Evolutionary conservation across 2,329 filamentous ascomycete genomes (phyloP).

Genomic region (Exophiala sideris): DNA sequence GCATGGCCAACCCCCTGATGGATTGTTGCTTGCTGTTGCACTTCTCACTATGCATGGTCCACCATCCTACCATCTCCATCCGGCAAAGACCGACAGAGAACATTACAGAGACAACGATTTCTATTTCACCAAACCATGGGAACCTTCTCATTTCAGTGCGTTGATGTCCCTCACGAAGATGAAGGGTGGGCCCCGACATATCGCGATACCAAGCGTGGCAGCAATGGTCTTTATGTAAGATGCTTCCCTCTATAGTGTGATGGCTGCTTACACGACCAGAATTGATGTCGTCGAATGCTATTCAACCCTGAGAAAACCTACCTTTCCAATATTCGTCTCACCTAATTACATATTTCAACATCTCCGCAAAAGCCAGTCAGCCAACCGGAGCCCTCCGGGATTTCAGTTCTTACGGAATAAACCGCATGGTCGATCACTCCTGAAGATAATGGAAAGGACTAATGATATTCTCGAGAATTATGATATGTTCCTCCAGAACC

Average conservation of each 20-base stretch:
- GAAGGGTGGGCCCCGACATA: background rate
- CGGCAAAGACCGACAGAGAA: background rate
- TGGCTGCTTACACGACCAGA: background rate
- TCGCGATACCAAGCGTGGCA: background rate
- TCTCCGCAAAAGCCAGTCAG: background rate
- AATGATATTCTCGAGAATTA: background rate
- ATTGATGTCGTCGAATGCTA: background rate
- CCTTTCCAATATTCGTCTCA: background rate
- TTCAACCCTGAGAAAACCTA: slow-evolving; percentile 1
- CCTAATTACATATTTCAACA: background rate
- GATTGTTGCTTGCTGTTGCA: background rate
- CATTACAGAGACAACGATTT: slow-evolving; percentile 7
- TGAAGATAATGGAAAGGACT: background rate
- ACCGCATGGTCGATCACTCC: background rate
- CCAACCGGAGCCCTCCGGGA: background rate
- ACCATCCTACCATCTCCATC: background rate
- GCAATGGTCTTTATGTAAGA: slow-evolving; percentile 1
- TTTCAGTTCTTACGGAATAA: background rate
- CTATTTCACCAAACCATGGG: slow-evolving; percentile 1
- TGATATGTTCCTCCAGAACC: background rate
- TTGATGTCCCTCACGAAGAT: background rate
- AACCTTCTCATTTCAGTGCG: background rate
- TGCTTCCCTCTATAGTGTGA: background rate
- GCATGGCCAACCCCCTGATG: background rate
- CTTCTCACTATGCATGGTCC: background rate